Percentiles rank a stretch among this genome's conserved stretches.
phyloP scores from a whole-genome alignment of 139 green algal genomes.

The Parachlorella kessleri region DNA sequence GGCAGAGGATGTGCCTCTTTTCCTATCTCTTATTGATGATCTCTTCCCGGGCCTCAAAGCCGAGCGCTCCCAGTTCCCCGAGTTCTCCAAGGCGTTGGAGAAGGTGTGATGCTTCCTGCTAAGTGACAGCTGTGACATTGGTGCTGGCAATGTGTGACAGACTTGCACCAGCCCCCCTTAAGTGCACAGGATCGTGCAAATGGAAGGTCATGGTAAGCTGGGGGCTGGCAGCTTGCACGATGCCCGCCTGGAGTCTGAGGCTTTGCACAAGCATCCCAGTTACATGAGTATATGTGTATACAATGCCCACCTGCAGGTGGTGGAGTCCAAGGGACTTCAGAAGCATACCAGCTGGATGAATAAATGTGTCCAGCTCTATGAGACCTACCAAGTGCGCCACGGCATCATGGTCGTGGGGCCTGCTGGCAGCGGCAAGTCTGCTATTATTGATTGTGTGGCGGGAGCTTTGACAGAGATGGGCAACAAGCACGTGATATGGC shows the following conservation, averaged over 20 bases:
- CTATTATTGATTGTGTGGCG: conserved; percentile 87
- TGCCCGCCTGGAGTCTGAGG: too few relatives aligned
- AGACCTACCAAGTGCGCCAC: conserved; percentile 91
- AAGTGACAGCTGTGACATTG: too few relatives aligned
- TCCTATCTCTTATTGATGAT: conserved; percentile 94
- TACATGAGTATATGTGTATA: conserved; percentile 94
- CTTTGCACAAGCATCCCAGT: conserved; percentile 20
- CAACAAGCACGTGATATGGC: conserved; percentile 90
- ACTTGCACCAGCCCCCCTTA: too few relatives aligned
- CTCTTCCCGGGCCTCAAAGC: conserved; percentile 89
- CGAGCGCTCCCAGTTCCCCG: conserved; percentile 73
- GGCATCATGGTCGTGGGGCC: conserved; percentile 96
- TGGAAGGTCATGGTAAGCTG: too few relatives aligned
- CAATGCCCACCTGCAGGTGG: conserved; percentile 36
- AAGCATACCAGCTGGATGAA: conserved; percentile 84
- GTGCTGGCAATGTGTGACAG: too few relatives aligned
- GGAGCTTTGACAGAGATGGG: conserved; percentile 85
- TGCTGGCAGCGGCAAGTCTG: conserved; percentile 84
- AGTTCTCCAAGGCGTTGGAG: conserved; percentile 75
- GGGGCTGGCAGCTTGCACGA: too few relatives aligned
- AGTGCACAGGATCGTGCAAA: too few relatives aligned
- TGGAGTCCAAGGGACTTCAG: conserved; percentile 69
- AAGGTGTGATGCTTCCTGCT: too few relatives aligned
- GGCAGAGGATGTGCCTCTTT: conserved; percentile 95
- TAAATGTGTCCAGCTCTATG: conserved; percentile 98